Evolutionary conservation across 139 green algal species (phyloP).

Genomic region (Tetraselmis chui): DNA sequence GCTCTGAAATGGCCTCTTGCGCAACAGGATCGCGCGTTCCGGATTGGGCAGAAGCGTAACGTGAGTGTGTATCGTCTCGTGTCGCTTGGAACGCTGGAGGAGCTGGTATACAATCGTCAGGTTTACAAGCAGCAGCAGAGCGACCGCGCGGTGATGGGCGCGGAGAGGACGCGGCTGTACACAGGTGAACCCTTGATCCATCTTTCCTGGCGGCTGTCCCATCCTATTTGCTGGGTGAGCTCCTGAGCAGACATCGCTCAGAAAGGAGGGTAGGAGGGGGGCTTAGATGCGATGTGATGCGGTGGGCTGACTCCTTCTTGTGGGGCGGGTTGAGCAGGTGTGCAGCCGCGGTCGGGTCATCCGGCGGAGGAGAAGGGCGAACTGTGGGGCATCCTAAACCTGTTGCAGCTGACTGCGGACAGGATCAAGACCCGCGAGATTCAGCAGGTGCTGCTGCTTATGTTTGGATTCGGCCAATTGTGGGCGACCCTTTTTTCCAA

Average conservation of each 20-base stretch:
- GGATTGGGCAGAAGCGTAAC: slow-evolving; percentile 70
- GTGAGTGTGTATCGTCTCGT: slow-evolving; percentile 59
- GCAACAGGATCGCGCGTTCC: slow-evolving; percentile 64
- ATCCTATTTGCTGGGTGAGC: no score
- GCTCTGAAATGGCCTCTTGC: background rate
- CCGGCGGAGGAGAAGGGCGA: slow-evolving; percentile 18
- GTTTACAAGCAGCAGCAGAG: slow-evolving; percentile 58
- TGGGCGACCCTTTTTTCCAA: no score
- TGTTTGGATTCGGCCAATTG: no score
- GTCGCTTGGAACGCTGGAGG: slow-evolving; percentile 16
- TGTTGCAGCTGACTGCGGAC: slow-evolving; percentile 34
- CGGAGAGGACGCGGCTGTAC: slow-evolving; percentile 32
- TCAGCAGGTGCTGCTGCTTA: background rate
- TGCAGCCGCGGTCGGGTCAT: slow-evolving; percentile 24
- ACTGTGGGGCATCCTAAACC: slow-evolving; percentile 53
- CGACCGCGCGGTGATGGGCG: slow-evolving; percentile 20
- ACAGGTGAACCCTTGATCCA: slow-evolving; percentile 15
- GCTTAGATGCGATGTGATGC: background rate
- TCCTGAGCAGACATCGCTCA: background rate
- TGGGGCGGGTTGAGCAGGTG: background rate
- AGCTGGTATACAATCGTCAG: slow-evolving; percentile 44
- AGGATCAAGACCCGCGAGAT: background rate
- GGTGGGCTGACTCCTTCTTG: no score
- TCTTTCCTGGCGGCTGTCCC: no score
- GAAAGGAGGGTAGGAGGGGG: slow-evolving; percentile 3